Evolutionary conservation across 768 basidiomycete species (phyloP).

Genomic region (Crepidotus variabilis): DNA sequence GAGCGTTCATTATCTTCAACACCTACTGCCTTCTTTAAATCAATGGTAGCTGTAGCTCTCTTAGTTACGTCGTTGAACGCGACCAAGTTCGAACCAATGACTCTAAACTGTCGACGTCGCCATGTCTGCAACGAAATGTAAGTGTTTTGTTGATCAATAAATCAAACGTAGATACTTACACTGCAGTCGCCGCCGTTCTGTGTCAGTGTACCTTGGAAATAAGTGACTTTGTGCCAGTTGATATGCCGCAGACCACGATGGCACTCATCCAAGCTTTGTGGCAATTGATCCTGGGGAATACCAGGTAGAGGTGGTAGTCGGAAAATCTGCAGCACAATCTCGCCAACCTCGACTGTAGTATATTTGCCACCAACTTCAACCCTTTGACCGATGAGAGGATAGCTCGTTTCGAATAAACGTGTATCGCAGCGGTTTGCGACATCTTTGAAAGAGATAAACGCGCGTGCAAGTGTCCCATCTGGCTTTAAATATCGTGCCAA

Average conservation of each 20-base stretch:
- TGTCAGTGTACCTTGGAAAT: slow-evolving; percentile 89
- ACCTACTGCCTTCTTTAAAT: slow-evolving; percentile 75
- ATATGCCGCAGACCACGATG: slow-evolving; percentile 83
- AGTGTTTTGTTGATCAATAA: neutral
- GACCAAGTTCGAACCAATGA: slow-evolving; percentile 82
- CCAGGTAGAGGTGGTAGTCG: slow-evolving; percentile 88
- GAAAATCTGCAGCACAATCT: slow-evolving; percentile 88
- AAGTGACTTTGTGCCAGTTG: slow-evolving; percentile 92
- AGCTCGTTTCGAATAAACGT: slow-evolving; percentile 77
- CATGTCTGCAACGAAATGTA: slow-evolving; percentile 49
- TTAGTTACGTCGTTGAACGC: slow-evolving; percentile 94
- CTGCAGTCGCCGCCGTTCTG: slow-evolving; percentile 92
- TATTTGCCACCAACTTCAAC: slow-evolving; percentile 52
- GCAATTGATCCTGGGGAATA: slow-evolving; percentile 69
- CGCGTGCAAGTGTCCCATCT: slow-evolving; percentile 85
- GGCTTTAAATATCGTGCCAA: slow-evolving; percentile 79
- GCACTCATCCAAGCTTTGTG: slow-evolving; percentile 92
- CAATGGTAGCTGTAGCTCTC: slow-evolving; percentile 86
- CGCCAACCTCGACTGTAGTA: slow-evolving; percentile 73
- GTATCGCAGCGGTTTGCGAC: slow-evolving; percentile 82
- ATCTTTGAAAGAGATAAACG: slow-evolving; percentile 87
- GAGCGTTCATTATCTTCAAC: slow-evolving; percentile 75
- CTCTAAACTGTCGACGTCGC: slow-evolving; percentile 78
- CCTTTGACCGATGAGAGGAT: slow-evolving; percentile 77
- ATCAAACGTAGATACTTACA: slow-evolving; percentile 43